Evolutionary conservation across 192 early-diverging fungal genomes (phyloP), one percentile per base, ranked within the genome.

Genomic region (Coemansia sp.): DNA sequence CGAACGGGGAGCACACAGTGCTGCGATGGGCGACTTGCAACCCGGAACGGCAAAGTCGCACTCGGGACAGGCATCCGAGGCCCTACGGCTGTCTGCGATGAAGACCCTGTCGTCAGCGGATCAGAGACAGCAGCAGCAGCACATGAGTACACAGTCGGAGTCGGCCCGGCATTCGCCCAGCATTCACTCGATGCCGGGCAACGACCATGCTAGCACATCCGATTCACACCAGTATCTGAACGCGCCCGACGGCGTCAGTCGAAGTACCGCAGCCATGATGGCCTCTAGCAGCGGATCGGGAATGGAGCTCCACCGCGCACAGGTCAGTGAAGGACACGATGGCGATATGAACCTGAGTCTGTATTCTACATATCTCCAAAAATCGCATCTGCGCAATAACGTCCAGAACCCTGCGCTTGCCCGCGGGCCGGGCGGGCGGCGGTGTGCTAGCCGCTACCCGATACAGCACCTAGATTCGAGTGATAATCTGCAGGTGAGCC

Each of bases 371-470:
- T 77, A 77, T 35, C 54, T 77, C 19, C 63, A 65, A 31, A 77
- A 77, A 31, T 77, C 74, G 17, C 74, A 77, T 22, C 39, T 77
- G 45, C 67, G 74, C 29, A 77, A 70, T 51, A 70, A 77, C 43
- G 21, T 60, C 9, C 54, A 60, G 22, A 41, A 58, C 42, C 34
- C 53, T 9, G 38, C 35, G 34, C 20, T 49, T 5, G 26, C 44
- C 8, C 53, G 50, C 25, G 44, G 45, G 4, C 12, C 31, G 19
- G 59, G 58, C 14, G 41, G 28, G 10, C 46, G 45, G 17, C 59
- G 55, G 46, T 49, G 41, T 47, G 55, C 51, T 43, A 30, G 38
- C 5, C 50, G 53, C 6, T 53, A 61, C 38, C 27, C 55, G 50
- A 50, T 46, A 15, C 62, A 55, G 27, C 35, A 29, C n/a, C 1